These are phyloP conservation scores for Collariella sp. DNA, from an alignment of 495 filamentous ascomycete species.

Conservation along the genomic window DNA sequence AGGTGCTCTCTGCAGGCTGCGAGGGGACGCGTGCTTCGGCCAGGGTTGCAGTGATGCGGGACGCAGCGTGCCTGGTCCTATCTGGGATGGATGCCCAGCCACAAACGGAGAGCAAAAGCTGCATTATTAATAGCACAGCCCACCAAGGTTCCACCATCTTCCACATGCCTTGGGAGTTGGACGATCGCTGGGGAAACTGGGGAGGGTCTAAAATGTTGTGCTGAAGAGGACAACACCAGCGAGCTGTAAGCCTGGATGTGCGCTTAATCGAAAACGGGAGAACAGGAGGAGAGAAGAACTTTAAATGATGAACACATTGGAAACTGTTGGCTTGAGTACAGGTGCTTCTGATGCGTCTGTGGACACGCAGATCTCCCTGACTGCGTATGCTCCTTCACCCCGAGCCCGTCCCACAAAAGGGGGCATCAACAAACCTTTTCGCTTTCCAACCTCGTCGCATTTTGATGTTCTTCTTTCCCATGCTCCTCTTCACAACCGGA, in stretches of 20 bases:
- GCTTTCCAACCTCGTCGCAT: background rate
- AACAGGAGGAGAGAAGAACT: no score
- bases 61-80: background rate
- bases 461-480: background rate
- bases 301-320: no score
- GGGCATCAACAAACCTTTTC: no score
- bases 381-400: no score
- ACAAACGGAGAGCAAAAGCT: background rate
- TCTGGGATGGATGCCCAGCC: background rate
- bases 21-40: background rate
- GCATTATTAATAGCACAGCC: slow-evolving; percentile 15
- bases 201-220: background rate
- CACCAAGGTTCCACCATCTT: background rate
- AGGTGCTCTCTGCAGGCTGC: background rate
- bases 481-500: background rate
- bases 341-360: no score
- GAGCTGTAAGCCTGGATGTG: background rate
- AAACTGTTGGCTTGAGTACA: no score
- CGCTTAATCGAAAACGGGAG: no score
- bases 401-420: no score
- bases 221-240: background rate
- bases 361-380: no score
- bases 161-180: background rate
- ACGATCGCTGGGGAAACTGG: background rate
- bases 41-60: slow-evolving; percentile 4